These are phyloP conservation scores for Platismatia glauca DNA, from an alignment of 495 filamentous ascomycete species.

Conservation along the genomic window DNA sequence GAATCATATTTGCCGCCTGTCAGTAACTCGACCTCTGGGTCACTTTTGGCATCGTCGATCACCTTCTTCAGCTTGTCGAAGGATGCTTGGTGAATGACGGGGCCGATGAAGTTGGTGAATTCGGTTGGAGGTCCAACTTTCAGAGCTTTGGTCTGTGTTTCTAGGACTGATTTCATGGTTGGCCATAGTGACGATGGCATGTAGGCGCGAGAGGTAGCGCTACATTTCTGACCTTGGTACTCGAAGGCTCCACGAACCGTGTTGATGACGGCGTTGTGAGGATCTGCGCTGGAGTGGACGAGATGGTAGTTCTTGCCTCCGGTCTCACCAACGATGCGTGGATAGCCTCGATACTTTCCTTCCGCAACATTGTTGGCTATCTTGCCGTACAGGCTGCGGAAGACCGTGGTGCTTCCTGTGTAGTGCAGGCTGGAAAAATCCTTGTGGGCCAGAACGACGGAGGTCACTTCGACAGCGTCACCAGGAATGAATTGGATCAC, in stretches of 20 bases:
- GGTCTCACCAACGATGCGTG: slow-evolving; percentile 76
- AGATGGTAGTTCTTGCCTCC: slow-evolving; percentile 92
- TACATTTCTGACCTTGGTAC: slow-evolving; percentile 87
- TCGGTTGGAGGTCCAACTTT: slow-evolving; percentile 60
- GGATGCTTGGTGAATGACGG: slow-evolving; percentile 47
- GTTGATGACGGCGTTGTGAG: slow-evolving; percentile 66
- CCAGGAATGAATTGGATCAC: slow-evolving; percentile 81
- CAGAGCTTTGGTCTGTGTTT: slow-evolving; percentile 56
- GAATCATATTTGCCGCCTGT: slow-evolving; percentile 52
- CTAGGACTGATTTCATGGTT: slow-evolving; percentile 48
- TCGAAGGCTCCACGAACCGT: slow-evolving; percentile 84
- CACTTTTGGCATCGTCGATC: slow-evolving; percentile 55
- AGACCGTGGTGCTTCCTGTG: slow-evolving; percentile 73
- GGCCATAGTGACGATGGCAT: slow-evolving; percentile 56
- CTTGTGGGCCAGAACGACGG: slow-evolving; percentile 54
- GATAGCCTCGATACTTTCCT: slow-evolving; percentile 63
- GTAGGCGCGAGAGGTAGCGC: slow-evolving; percentile 69
- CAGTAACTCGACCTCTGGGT: slow-evolving; percentile 51
- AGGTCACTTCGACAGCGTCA: slow-evolving; percentile 64
- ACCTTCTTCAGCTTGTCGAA: slow-evolving; percentile 45
- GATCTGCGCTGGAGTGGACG: slow-evolving; percentile 62
- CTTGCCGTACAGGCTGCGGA: slow-evolving; percentile 62
- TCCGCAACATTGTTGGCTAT: slow-evolving; percentile 62
- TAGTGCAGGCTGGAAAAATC: slow-evolving; percentile 73
- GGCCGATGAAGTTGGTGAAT: slow-evolving; percentile 52